phyloP scores from a whole-genome alignment of 352 stramenopile species.

The Pythium brachiatum region DNA sequence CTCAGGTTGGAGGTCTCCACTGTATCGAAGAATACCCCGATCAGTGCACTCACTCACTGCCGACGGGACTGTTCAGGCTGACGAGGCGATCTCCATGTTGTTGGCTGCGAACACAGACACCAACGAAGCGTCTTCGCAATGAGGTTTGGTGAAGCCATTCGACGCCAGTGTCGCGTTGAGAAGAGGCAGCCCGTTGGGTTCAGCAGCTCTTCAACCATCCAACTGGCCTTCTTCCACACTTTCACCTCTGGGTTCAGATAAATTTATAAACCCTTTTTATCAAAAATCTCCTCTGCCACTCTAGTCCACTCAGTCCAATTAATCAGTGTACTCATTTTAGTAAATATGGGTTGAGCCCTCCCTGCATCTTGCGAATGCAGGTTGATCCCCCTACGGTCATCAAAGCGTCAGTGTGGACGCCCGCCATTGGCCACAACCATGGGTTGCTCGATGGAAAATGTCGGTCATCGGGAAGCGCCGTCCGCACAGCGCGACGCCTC shows the following conservation, averaged over 20 bases:
- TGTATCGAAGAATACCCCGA: too few relatives aligned
- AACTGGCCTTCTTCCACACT: too few relatives aligned
- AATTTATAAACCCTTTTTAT: not conserved
- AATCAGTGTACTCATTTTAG: not conserved
- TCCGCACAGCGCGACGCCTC: not conserved
- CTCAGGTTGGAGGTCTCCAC: too few relatives aligned
- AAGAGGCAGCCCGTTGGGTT: not conserved
- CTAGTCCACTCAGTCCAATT: too few relatives aligned
- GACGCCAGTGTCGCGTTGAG: too few relatives aligned
- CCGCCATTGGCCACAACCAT: not conserved
- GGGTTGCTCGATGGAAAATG: not conserved
- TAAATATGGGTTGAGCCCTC: not conserved
- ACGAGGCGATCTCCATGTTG: too few relatives aligned
- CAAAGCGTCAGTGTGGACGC: not conserved
- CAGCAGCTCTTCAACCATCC: not conserved
- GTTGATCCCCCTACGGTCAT: not conserved
- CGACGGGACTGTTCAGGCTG: too few relatives aligned
- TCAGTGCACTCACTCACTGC: too few relatives aligned
- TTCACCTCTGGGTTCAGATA: slow-evolving; percentile 6
- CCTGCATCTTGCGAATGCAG: not conserved
- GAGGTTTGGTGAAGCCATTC: too few relatives aligned
- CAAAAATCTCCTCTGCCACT: too few relatives aligned
- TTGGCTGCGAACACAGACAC: too few relatives aligned
- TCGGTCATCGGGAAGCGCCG: not conserved
- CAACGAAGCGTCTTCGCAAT: too few relatives aligned